Percentiles rank a stretch among this genome's conserved stretches.
phyloP scores from a whole-genome alignment of 2,329 filamentous ascomycete species.

The Aureobasidium pullulans region DNA sequence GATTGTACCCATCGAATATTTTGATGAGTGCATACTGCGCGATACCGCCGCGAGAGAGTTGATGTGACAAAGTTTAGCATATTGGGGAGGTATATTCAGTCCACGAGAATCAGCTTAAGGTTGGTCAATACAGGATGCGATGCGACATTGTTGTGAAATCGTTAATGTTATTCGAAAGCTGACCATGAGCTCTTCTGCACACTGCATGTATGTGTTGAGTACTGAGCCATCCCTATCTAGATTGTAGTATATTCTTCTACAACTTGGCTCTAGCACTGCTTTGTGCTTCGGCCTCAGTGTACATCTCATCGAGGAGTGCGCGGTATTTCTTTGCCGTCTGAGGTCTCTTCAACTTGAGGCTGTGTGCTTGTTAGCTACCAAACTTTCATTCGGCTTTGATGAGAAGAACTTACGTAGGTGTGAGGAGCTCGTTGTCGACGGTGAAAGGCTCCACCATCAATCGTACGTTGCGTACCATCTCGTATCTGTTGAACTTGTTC shows the following conservation, averaged over 20 bases:
- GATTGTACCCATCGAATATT: too few species aligned
- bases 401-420: slow-evolving; percentile 64
- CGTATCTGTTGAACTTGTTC: slow-evolving; percentile 87
- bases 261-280: slow-evolving; percentile 40
- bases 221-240: too few species aligned
- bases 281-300: slow-evolving; percentile 46
- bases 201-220: too few species aligned
- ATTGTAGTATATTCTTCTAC: slow-evolving; percentile 9
- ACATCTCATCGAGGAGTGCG: slow-evolving; percentile 51
- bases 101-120: too few species aligned
- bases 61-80: too few species aligned
- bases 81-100: too few species aligned
- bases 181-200: too few species aligned
- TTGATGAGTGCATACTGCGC: too few species aligned
- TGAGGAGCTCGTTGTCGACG: slow-evolving; percentile 84
- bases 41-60: too few species aligned
- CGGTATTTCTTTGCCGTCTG: slow-evolving; percentile 58
- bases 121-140: too few species aligned
- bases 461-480: slow-evolving; percentile 67
- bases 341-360: slow-evolving; percentile 64
- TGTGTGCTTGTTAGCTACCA: slow-evolving; percentile 25
- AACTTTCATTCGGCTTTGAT: background rate
- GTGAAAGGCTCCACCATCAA: slow-evolving; percentile 84
- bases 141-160: too few species aligned
- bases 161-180: too few species aligned